A percentile compares a stretch with the other conserved stretches of the same genome.
Conservation (phyloP, 306 rosid genomes). For the Boehmeria nivea region DNA sequence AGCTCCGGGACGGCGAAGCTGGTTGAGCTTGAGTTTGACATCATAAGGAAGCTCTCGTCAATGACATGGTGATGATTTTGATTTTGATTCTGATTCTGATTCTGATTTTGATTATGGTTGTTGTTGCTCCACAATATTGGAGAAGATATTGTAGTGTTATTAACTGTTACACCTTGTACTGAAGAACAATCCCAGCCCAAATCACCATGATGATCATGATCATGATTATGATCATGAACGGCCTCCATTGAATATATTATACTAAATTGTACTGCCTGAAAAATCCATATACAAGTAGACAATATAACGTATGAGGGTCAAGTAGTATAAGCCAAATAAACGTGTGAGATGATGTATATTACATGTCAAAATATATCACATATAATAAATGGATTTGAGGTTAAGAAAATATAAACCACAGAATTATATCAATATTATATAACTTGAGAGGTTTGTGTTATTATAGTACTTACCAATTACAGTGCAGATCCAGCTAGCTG, state of each 20-base stretch:
- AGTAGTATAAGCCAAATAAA: constrained; percentile 6
- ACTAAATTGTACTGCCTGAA: neutral
- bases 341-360: neutral
- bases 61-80: constrained; percentile 34
- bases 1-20: constrained; percentile 34
- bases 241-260: neutral
- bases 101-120: neutral
- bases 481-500: constrained; percentile 13
- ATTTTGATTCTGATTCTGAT: no score
- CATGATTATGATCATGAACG: neutral
- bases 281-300: neutral
- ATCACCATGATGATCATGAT: constrained; percentile 12
- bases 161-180: constrained; percentile 5
- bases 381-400: neutral
- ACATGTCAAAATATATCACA: neutral
- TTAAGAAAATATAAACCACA: neutral
- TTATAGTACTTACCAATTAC: constrained; percentile 36
- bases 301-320: no score
- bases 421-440: neutral
- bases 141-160: constrained; percentile 22
- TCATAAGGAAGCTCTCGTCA: constrained; percentile 41
- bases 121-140: constrained; percentile 35
- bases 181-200: constrained; percentile 45
- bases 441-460: neutral
- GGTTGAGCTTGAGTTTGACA: constrained; percentile 24